A percentile compares a stretch with the other conserved stretches of the same genome.
phyloP scores from a whole-genome alignment of 75 land plant species.

The Cryptomeria japonica region DNA sequence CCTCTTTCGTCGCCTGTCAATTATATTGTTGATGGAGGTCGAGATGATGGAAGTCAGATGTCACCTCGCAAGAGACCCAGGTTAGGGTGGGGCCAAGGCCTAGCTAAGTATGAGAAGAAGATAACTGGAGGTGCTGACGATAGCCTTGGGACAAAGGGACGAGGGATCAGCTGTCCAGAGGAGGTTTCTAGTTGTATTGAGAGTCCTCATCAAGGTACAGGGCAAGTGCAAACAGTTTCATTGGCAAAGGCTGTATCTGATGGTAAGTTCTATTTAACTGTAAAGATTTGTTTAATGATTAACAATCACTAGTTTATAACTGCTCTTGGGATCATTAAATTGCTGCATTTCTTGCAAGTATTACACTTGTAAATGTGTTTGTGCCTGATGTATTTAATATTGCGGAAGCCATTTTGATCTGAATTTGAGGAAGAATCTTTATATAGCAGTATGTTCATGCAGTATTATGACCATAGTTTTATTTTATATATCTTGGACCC shows the following conservation, averaged over 20 bases:
- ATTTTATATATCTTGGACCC: background rate
- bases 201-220: constrained; percentile 2
- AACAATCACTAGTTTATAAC: background rate
- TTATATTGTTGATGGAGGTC: constrained; percentile 18
- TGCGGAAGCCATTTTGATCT: background rate
- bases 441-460: background rate
- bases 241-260: background rate
- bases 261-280: background rate
- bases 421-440: background rate
- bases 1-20: constrained; percentile 23
- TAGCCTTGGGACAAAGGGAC: constrained; percentile 1
- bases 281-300: background rate
- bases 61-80: constrained; percentile 53
- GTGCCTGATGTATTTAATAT: background rate
- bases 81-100: constrained; percentile 56
- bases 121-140: constrained; percentile 35
- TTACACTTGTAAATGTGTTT: background rate
- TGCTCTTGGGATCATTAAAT: background rate
- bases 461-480: background rate
- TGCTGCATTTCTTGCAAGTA: background rate
- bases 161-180: constrained; percentile 9
- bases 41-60: constrained; percentile 20
- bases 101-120: constrained; percentile 56
- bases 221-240: constrained; percentile 7
- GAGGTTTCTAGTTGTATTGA: constrained; percentile 12